These are phyloP conservation scores for Parathielavia appendiculata DNA, from an alignment of 495 filamentous ascomycete genomes.

Conservation along the genomic window DNA sequence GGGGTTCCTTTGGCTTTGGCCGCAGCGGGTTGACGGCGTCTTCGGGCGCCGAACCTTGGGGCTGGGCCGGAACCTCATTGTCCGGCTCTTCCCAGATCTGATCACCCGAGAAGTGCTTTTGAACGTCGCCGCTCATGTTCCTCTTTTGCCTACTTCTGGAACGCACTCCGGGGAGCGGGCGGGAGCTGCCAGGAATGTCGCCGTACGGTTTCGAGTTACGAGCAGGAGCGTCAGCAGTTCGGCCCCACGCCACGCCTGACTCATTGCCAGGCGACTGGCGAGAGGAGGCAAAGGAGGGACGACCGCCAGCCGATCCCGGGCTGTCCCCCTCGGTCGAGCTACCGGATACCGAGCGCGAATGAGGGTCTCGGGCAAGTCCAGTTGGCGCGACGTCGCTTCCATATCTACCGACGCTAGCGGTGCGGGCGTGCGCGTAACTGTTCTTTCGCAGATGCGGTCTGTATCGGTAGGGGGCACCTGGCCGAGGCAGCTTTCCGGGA, in stretches of 20 bases:
- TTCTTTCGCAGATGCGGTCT: slow-evolving; percentile 56
- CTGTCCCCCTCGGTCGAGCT: slow-evolving; percentile 46
- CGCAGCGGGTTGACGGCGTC: slow-evolving; percentile 31
- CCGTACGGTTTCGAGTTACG: slow-evolving; percentile 30
- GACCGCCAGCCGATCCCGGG: slow-evolving; percentile 19
- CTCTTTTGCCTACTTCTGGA: slow-evolving; percentile 49
- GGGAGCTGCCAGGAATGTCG: slow-evolving; percentile 21
- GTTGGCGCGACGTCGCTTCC: slow-evolving; percentile 44
- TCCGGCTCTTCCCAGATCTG: slow-evolving; percentile 87
- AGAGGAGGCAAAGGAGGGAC: slow-evolving; percentile 29
- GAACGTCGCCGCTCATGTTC: slow-evolving; percentile 53
- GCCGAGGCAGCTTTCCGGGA: slow-evolving; percentile 48
- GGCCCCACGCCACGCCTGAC: slow-evolving; percentile 23
- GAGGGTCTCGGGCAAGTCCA: slow-evolving; percentile 44
- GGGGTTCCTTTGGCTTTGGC: slow-evolving; percentile 54
- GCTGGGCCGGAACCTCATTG: slow-evolving; percentile 26
- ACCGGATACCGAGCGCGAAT: slow-evolving; percentile 45
- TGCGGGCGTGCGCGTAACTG: slow-evolving; percentile 57
- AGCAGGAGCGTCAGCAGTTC: slow-evolving; percentile 20
- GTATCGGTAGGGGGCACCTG: slow-evolving; percentile 60
- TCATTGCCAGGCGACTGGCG: slow-evolving; percentile 19
- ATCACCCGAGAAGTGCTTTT: slow-evolving; percentile 61
- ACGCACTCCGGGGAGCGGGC: slow-evolving; percentile 26
- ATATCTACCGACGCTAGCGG: slow-evolving; percentile 52
- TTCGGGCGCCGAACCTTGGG: slow-evolving; percentile 12